A percentile compares a stretch with the other conserved stretches of the same genome.
phyloP scores from a whole-genome alignment of 2,329 filamentous ascomycete genomes.

The Sporothrix variecibatus region DNA sequence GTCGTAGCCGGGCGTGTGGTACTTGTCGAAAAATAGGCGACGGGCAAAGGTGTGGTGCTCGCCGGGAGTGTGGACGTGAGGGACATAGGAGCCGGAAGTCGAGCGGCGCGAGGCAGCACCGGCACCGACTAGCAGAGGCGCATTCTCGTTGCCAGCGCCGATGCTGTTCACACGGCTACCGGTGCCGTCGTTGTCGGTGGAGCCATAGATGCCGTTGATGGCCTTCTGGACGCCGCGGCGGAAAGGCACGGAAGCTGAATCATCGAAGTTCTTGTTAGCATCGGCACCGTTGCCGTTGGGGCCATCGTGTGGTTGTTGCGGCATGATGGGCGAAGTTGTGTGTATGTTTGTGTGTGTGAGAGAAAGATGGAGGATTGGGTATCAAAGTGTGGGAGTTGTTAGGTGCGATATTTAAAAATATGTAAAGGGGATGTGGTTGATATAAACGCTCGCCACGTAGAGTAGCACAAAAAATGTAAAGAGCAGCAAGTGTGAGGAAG shows the following conservation, averaged over 20 bases:
- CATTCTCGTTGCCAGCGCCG: conserved; percentile 37
- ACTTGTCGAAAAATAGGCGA: conserved; percentile 48
- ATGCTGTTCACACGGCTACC: conserved; percentile 19
- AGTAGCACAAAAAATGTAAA: neutral
- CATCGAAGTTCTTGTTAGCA: neutral
- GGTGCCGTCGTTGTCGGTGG: conserved; percentile 12
- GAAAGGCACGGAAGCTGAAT: conserved; percentile 37
- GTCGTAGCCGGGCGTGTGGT: conserved; percentile 55
- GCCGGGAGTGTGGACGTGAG: conserved; percentile 15
- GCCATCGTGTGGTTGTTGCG: conserved; percentile 14
- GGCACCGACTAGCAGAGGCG: conserved; percentile 43
- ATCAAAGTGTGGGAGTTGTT: neutral
- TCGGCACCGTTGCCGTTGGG: conserved; percentile 19
- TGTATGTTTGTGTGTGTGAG: neutral
- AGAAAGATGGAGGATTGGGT: neutral
- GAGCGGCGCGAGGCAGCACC: neutral
- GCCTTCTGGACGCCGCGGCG: conserved; percentile 33
- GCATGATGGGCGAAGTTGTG: conserved; percentile 6
- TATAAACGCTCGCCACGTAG: neutral
- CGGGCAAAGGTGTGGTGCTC: conserved; percentile 34
- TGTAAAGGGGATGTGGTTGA: neutral
- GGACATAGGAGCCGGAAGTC: neutral
- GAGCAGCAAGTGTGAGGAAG: neutral
- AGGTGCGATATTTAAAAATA: neutral
- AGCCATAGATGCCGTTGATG: conserved; percentile 22